Evolutionary conservation across 108 stramenopile genomes (phyloP).

Genomic region (Conticribra guillardii): DNA sequence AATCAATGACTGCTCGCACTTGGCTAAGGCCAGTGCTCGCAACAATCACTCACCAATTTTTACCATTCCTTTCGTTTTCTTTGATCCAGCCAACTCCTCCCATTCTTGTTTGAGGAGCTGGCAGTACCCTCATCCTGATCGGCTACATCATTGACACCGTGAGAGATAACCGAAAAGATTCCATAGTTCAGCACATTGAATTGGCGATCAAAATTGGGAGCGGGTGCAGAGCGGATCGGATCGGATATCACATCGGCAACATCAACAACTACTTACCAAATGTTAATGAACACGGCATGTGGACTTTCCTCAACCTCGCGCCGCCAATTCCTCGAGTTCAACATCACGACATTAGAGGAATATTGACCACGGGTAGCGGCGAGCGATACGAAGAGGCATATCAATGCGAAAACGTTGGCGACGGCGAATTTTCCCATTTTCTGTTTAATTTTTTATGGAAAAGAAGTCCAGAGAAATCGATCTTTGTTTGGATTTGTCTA

Average conservation of each 20-base stretch:
- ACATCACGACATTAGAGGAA: constrained; percentile 63
- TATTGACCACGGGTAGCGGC: constrained; percentile 5
- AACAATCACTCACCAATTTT: too few species aligned
- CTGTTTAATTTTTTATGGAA: too few species aligned
- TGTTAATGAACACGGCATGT: constrained; percentile 68
- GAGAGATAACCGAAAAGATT: background rate
- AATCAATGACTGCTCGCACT: too few species aligned
- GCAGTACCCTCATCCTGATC: constrained; percentile 79
- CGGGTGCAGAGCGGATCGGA: background rate
- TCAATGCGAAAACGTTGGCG: too few species aligned
- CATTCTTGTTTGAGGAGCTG: constrained; percentile 70
- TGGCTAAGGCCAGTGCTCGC: too few species aligned
- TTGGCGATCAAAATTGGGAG: too few species aligned
- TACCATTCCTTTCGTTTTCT: constrained; percentile 53
- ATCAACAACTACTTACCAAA: constrained; percentile 44
- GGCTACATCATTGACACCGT: constrained; percentile 13
- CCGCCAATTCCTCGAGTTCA: constrained; percentile 64
- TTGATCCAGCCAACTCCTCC: constrained; percentile 65
- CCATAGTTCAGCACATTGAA: background rate
- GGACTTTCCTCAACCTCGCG: constrained; percentile 61
- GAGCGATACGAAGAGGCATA: background rate
- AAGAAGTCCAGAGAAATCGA: too few species aligned
- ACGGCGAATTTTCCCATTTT: too few species aligned
- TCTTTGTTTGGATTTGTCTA: too few species aligned
- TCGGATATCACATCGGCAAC: background rate